A percentile compares a stretch with the other conserved stretches of the same genome.
These are phyloP conservation scores for Xylariaceae sp. DNA, from an alignment of 2,329 filamentous ascomycete species.

Conservation along the genomic window DNA sequence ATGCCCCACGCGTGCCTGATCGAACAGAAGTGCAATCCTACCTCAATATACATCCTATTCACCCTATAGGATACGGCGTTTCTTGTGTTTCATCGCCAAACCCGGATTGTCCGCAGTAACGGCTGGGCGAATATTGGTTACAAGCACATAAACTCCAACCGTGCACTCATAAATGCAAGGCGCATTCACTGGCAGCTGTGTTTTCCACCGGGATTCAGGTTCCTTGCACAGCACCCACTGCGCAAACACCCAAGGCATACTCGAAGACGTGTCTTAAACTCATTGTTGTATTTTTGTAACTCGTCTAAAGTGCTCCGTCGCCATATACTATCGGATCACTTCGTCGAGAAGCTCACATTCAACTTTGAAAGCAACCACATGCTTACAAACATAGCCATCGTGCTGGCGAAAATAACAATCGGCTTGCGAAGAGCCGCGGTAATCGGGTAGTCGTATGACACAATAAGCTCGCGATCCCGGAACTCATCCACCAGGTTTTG, in stretches of 20 bases:
- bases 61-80: too few relatives aligned
- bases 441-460: conserved; percentile 82
- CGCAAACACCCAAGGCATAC: not conserved
- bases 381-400: conserved; percentile 67
- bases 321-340: conserved; percentile 29
- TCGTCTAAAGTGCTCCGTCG: conserved; percentile 16
- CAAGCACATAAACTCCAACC: not conserved
- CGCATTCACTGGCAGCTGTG: not conserved
- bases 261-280: not conserved
- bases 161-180: not conserved
- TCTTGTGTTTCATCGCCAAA: too few relatives aligned
- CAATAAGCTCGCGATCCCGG: conserved; percentile 73
- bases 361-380: conserved; percentile 72
- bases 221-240: not conserved
- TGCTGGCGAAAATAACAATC: conserved; percentile 68
- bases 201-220: not conserved
- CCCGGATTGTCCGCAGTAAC: not conserved
- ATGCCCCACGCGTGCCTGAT: conserved; percentile 13
- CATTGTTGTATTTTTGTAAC: conserved; percentile 18
- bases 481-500: conserved; percentile 88
- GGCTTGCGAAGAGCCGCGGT: conserved; percentile 78
- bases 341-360: conserved; percentile 68
- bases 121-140: not conserved
- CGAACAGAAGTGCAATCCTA: not conserved
- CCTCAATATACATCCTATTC: not conserved